Base-by-base conservation (phyloP, 179 eudicot genomes). In the Beta lomatogona region DNA sequence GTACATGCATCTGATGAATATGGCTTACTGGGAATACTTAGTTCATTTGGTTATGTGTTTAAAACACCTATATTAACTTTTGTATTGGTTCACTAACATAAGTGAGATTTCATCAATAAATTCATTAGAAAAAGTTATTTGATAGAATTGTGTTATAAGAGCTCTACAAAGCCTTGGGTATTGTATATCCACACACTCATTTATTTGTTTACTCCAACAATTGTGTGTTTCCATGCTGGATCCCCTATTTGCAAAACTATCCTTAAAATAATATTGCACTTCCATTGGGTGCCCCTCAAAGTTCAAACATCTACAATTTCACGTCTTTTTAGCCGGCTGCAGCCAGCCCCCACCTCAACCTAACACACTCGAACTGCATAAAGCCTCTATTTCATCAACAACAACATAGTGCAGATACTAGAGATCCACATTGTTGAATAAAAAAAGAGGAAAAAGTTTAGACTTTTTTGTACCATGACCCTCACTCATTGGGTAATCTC, bases 341-440 rank as follows among this genome's bases (percentile, higher is more conserved):
- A 1, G 13, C 10, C 41, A 1, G 13, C 10, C 36, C 10, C 36
- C 31, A 61, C 14, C 66, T 61, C 28, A 61, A n/a, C 31, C 64
- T 60, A 60, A n/a, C 28, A 60, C 64, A 60, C 64, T 60, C 15
- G 55, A 41, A 28, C 59, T 73, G 76, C 70, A 74, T 57, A 54
- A 64, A 76, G 19, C 73, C 74, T 79, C 72, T 13, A 59, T 28
- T 13, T 44, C 31, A 70, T 73, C 67, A 16, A 13, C 9, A 41
- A 21, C 13, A 36, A 69, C 52, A 84, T 21, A 22, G 12, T 53
- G 11, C 19, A 70, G 25, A 25, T 53, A 44, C 45, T 22, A 71
- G 70, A 53, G 28, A 60, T 59, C 65, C 71, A 71, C 53, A 21
- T 2, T 21, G 45, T 25, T 25, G 28, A 25, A 36, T 36, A 36